Evolutionary conservation across 2,329 filamentous ascomycete species (phyloP), one percentile per base, ranked within the genome.

Genomic region (Aspergillus hortae): DNA sequence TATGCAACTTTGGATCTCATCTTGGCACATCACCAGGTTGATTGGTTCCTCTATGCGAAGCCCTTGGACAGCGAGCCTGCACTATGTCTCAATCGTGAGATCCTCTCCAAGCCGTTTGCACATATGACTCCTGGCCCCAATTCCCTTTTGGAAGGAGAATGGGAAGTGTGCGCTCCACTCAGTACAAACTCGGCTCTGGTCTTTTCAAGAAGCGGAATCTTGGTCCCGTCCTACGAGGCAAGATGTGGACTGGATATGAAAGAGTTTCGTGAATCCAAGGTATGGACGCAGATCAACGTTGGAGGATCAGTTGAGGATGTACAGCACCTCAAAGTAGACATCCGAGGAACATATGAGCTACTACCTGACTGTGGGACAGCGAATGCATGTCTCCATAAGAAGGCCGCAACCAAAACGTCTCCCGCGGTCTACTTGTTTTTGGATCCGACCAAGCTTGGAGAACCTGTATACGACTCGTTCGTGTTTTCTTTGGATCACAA

Each of bases 361-460:
- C 67, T 83, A 1, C 77, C 74, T 10, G 66, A 79, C 5, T 88
- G 85, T 58, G 84, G 82, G 4, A 84, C 80, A 4, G 77, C 84
- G 0, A 75, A 68, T 19, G 72, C 75, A 14, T 77, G 77, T 48
- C 64, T 87, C 19, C 84, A 86, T 64, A 78, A 75, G 58, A 76
- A 68, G 47, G 46, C 17, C 43, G 55, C 46, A 14, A 49, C 23
- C 35, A 46, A 49, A 6, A 53, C 53, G 3, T 48, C 47, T 6
- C 58, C 46, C 7, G 61, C 71, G 1, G 49, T 85, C 0, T 87
- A 77, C 56, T 64, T 87, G 2, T 86, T 85, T 59, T 67, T 84
- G 3, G 81, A 87, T 49, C 79, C 82, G 0, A 68, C 74, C 4
- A 75, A 75, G 14, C 71, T 78, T 33, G 77, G 77, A 0, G 63